Percentiles rank a stretch among this genome's conserved stretches.
Conservation (phyloP, 2,329 filamentous ascomycete species). For the Microdochium bolleyi region DNA sequence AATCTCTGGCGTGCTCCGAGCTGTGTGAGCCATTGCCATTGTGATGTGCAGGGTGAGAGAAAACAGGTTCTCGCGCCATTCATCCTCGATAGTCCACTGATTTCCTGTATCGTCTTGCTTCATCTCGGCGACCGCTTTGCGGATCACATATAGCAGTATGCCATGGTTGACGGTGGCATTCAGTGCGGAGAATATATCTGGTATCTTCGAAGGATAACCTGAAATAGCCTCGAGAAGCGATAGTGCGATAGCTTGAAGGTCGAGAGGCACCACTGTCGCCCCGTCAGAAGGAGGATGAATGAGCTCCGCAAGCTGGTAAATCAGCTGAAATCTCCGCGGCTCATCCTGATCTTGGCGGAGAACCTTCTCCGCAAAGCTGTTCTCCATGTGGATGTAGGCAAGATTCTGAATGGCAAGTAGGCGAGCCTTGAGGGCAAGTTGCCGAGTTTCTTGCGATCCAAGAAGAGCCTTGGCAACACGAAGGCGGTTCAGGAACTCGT, state of each 20-base stretch:
- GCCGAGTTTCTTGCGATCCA: constrained; percentile 56
- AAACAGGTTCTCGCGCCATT: constrained; percentile 88
- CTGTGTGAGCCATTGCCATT: constrained; percentile 51
- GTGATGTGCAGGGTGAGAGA: constrained; percentile 78
- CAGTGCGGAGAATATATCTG: constrained; percentile 82
- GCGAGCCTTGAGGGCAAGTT: constrained; percentile 71
- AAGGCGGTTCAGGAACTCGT: constrained; percentile 78
- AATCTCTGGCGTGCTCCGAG: constrained; percentile 51
- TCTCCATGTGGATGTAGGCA: constrained; percentile 79
- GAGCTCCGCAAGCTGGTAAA: constrained; percentile 86
- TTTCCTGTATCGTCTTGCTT: constrained; percentile 48
- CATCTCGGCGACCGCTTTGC: constrained; percentile 83
- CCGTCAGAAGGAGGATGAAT: constrained; percentile 75
- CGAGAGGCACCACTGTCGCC: constrained; percentile 58
- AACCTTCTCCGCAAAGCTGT: constrained; percentile 77
- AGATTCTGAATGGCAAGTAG: constrained; percentile 85
- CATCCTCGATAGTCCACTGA: constrained; percentile 62
- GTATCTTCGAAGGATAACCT: constrained; percentile 65
- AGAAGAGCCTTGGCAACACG: constrained; percentile 76
- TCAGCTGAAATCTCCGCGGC: constrained; percentile 78
- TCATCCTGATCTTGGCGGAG: constrained; percentile 84
- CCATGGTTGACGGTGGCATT: constrained; percentile 96
- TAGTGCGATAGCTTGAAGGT: constrained; percentile 76
- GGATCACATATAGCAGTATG: constrained; percentile 83
- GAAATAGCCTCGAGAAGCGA: constrained; percentile 79